Conservation (phyloP, 2,329 filamentous ascomycete species). For the Colletotrichum sublineola region DNA sequence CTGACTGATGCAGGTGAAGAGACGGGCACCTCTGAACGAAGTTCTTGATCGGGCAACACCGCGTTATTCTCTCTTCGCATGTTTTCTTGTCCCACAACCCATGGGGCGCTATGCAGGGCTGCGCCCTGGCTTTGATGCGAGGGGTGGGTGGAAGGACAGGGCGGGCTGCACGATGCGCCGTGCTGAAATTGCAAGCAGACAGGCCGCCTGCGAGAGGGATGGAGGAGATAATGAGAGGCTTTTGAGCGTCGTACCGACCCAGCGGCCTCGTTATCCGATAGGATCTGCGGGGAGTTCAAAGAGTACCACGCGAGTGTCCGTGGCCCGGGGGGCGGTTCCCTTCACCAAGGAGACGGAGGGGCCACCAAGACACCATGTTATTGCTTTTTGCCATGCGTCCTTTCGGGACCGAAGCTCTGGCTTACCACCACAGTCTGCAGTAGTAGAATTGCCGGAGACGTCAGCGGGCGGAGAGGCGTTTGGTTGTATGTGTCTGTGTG, state of each 20-base stretch:
- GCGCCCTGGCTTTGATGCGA: conserved; percentile 12
- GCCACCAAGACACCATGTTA: conserved; percentile 23
- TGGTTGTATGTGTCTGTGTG: neutral
- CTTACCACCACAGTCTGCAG: neutral
- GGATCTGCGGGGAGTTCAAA: conserved; percentile 31
- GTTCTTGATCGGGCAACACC: neutral
- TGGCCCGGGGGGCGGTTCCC: neutral
- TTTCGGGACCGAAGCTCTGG: conserved; percentile 37
- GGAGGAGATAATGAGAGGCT: neutral
- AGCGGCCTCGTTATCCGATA: conserved; percentile 25
- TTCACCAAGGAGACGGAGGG: conserved; percentile 7
- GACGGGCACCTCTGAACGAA: conserved; percentile 14
- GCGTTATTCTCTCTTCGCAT: neutral
- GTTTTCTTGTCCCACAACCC: conserved; percentile 18
- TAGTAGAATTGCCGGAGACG: neutral
- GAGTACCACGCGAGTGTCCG: conserved; percentile 33
- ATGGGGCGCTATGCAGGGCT: conserved; percentile 27
- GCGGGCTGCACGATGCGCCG: conserved; percentile 10
- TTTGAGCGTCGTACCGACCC: neutral
- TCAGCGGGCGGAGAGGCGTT: neutral
- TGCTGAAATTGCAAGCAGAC: neutral
- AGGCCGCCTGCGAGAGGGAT: neutral
- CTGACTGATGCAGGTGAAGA: conserved; percentile 22
- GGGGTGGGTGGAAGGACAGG: conserved; percentile 7
- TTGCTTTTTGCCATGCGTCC: conserved; percentile 35